Evolutionary conservation across 106 monocot species (phyloP).

Genomic region (Iris macrosiphon): DNA sequence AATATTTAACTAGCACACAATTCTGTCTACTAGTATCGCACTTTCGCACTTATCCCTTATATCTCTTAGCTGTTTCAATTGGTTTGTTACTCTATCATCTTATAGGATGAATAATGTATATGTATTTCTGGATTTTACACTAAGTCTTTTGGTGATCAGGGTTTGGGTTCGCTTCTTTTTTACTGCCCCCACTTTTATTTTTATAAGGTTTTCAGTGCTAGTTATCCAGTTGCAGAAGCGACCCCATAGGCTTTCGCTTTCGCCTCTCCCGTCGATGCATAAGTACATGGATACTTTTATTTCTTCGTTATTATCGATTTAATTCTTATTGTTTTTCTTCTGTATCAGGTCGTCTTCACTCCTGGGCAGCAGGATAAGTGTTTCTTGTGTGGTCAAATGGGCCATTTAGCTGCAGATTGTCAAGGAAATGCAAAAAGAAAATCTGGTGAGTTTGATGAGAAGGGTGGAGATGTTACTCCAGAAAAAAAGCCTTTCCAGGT

Average conservation of each 20-base stretch:
- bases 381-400: conserved; percentile 94
- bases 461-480: conserved; percentile 35
- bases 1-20: too few species aligned
- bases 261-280: too few species aligned
- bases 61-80: background rate
- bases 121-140: background rate
- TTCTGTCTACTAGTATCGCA: too few species aligned
- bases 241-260: too few species aligned
- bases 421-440: conserved; percentile 94
- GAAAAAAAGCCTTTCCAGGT: conserved; percentile 95
- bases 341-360: conserved; percentile 77
- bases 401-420: conserved; percentile 93
- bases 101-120: background rate
- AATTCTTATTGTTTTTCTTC: background rate
- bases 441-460: conserved; percentile 88
- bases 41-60: too few species aligned
- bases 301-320: too few species aligned
- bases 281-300: too few species aligned
- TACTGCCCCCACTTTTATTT: background rate
- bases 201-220: background rate
- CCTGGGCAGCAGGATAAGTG: conserved; percentile 98
- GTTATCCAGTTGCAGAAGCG: too few species aligned
- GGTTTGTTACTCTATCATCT: background rate
- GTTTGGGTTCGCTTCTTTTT: background rate
- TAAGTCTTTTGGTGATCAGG: background rate